phyloP scores from a whole-genome alignment of 441 rosid species.

The Erysimum cheiri region DNA sequence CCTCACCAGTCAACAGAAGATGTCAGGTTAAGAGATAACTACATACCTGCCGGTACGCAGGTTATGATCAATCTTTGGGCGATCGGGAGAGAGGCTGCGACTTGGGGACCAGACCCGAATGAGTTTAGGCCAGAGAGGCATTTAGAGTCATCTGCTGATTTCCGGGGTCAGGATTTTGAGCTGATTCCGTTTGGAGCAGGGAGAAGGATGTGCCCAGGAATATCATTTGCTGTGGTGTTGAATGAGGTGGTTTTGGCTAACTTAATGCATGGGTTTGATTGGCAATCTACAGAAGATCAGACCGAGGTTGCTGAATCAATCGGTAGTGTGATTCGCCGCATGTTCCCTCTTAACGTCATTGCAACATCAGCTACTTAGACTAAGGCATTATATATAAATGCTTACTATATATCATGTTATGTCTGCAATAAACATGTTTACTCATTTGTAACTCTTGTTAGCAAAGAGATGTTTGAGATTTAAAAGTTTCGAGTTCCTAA shows the following conservation, averaged over 20 bases:
- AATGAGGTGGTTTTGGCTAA: slow-evolving; percentile 39
- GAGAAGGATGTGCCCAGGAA: slow-evolving; percentile 40
- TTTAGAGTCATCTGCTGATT: slow-evolving; percentile 21
- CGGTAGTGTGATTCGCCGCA: slow-evolving; percentile 18
- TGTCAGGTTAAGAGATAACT: slow-evolving; percentile 14
- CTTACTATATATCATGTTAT: neutral
- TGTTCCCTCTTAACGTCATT: slow-evolving; percentile 36
- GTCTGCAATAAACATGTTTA: slow-evolving; percentile 20
- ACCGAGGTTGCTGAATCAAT: slow-evolving; percentile 25
- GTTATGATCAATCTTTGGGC: slow-evolving; percentile 40
- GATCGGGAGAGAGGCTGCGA: slow-evolving; percentile 32
- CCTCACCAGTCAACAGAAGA: slow-evolving; percentile 30
- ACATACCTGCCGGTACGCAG: slow-evolving; percentile 19
- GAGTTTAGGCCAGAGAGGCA: slow-evolving; percentile 43
- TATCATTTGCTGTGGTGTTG: slow-evolving; percentile 32
- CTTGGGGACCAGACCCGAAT: slow-evolving; percentile 31
- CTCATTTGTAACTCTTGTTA: slow-evolving; percentile 16
- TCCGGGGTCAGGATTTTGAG: slow-evolving; percentile 33
- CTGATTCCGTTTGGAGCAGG: slow-evolving; percentile 43
- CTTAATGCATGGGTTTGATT: slow-evolving; percentile 31
- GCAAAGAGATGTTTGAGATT: slow-evolving; percentile 8
- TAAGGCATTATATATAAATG: neutral
- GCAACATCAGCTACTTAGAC: slow-evolving; percentile 20
- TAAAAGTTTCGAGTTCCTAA: neutral
- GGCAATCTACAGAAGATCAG: slow-evolving; percentile 28